Conservation (phyloP, 148 eudicot species). For the Rhododendron kiyosumense region DNA sequence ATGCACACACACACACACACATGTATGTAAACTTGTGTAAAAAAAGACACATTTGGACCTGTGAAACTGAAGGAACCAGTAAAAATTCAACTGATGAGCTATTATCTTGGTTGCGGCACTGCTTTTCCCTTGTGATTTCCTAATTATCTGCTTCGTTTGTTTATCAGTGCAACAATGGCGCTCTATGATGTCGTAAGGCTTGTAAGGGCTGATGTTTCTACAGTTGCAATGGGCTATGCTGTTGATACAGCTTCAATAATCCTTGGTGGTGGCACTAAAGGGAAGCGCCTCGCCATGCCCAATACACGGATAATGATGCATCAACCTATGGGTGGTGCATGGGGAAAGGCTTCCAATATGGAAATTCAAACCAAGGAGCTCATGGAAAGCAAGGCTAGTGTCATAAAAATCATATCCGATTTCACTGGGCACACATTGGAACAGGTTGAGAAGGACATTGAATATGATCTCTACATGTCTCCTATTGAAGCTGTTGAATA, state of each 20-base stretch:
- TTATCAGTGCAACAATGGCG: slow-evolving; percentile 77
- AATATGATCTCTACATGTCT: slow-evolving; percentile 84
- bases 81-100: background rate
- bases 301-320: slow-evolving; percentile 82
- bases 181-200: slow-evolving; percentile 74
- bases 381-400: slow-evolving; percentile 57
- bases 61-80: background rate
- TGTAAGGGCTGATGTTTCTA: slow-evolving; percentile 80
- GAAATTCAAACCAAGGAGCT: slow-evolving; percentile 81
- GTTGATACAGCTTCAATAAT: slow-evolving; percentile 58
- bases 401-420: slow-evolving; percentile 51
- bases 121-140: background rate
- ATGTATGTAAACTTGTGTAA: background rate
- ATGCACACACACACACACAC: background rate
- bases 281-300: slow-evolving; percentile 92
- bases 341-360: slow-evolving; percentile 69
- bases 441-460: slow-evolving; percentile 78
- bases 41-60: background rate
- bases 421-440: slow-evolving; percentile 63
- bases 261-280: slow-evolving; percentile 82
- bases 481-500: slow-evolving; percentile 94
- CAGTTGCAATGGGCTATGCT: slow-evolving; percentile 65
- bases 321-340: slow-evolving; percentile 84
- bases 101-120: background rate
- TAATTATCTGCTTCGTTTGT: slow-evolving; percentile 9